Base-by-base conservation (phyloP, 2,329 filamentous ascomycete genomes). In the Penicillium sp. region DNA sequence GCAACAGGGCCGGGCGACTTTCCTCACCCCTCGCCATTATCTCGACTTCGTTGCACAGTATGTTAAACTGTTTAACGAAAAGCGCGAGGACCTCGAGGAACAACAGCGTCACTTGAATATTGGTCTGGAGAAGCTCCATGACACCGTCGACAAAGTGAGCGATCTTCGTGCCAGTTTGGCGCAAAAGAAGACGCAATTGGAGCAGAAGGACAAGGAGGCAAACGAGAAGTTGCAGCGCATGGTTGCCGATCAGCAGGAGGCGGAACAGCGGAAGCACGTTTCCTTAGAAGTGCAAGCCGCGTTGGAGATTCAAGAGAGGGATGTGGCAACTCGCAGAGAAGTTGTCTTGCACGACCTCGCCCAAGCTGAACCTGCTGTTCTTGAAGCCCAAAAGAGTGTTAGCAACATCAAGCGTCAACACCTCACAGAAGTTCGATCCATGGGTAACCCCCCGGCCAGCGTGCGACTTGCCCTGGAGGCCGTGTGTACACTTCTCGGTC, bases 401-500 rank as follows among this genome's bases (percentile, higher is more conserved):
- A 93, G 88, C 76, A 96, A 95, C 77, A 99, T 99, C 77, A 99
- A 97, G 77, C 84, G 88, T 66, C 90, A 95, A 68, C 93, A 99
- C 71, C 79, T 99, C 57, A 96, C 91, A 11, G 93, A 99, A 83
- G 92, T 99, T 42, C 84, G 93, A 66, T 95, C 92, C 57, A 97
- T 99, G 93, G 84, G 85, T 58, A 95, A 89, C 63, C 93, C 93
- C 6, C 93, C 93, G 8, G 79, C 84, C 59, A 89, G 90, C 77
- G 95, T 99, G 60, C 86, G 89, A 65, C 82, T 97, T 60, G 89
- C 93, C 2, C 79, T 99, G 50, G 92, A 97, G 67, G 89, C 93
- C n/a, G 95, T 99, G 5, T 97, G 93, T 75, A 93, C 91, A 0
- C 75, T 99, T 40, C 82, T 99, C 46, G 92, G 92, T 12, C 89